Base-by-base conservation (phyloP, 2,329 filamentous ascomycete genomes). In the Clonostachys byssicola region DNA sequence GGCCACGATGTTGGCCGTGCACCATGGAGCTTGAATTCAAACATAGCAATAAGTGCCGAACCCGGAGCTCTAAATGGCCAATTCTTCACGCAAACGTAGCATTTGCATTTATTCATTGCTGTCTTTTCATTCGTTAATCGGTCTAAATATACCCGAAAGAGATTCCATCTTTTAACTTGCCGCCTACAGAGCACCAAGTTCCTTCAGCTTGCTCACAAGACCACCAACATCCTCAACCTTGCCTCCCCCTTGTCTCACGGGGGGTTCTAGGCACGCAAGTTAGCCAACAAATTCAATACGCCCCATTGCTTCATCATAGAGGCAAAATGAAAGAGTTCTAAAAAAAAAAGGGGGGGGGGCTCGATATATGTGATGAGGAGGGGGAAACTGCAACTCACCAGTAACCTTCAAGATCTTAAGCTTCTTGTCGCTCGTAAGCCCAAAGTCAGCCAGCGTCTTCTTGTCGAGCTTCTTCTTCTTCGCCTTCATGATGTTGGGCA, bases 401-500 rank as follows among this genome's bases (percentile, higher is more conserved):
- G 80, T 83, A 54, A 99, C 92, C 80, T 94, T 94, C 58, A 97
- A 61, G 47, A 90, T 88, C 83, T 94, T 96, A 65, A 99, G 70
- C 59, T 92, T 79, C 70, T 79, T 84, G 66, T 80, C 78, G 45
- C 80, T 81, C 58, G 91, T 85, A 40, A 96, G 71, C 3, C 88
- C 89, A 66, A 88, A 88, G 63, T 99, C 94, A 48, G 75, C 79
- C 65, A 96, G 67, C 55, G 80, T 89, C 79, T 90, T 87, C 86
- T 96, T 97, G 61, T 94, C 90, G 58, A 99, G 63, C 62, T 89
- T 89, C 87, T 99, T 99, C 88, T 97, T 99, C 88, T 99, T 99
- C 46, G 94, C 94, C 86, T 97, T 99, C 94, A 99, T 99, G 55
- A 99, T 97, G 66, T 97, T 97, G 44, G 92, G 92, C 80, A 99